A percentile compares a stretch with the other conserved stretches of the same genome.
Conservation (phyloP, 768 basidiomycete species). For the Trametes sanguinea region DNA sequence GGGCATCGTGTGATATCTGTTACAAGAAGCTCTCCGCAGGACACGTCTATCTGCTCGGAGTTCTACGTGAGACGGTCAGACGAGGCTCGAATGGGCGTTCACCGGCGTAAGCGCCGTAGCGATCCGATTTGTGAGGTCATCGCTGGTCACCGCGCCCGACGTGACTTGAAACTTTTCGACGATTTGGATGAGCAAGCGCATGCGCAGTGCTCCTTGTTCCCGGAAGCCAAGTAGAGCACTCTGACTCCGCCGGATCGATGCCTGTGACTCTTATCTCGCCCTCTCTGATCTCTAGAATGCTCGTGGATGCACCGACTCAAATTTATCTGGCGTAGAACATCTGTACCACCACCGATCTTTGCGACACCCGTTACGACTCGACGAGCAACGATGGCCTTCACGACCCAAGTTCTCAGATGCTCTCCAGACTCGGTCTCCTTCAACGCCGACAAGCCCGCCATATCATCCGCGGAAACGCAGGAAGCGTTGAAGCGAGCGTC, state of each 20-base stretch:
- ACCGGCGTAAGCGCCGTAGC: not conserved
- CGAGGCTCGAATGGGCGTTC: no score
- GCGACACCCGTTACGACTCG: not conserved
- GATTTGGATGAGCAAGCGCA: not conserved
- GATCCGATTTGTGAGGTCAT: constrained; percentile 5
- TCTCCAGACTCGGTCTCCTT: constrained; percentile 67
- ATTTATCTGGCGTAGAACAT: constrained; percentile 6
- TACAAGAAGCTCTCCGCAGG: not conserved
- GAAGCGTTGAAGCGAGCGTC: constrained; percentile 58
- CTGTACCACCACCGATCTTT: not conserved
- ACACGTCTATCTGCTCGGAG: no score
- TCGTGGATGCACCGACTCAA: constrained; percentile 13
- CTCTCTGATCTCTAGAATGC: constrained; percentile 4
- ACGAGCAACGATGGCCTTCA: constrained; percentile 25
- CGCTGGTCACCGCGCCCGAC: not conserved
- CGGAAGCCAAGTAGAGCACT: not conserved
- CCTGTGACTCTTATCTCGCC: not conserved
- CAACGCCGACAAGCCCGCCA: constrained; percentile 45
- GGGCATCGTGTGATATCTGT: not conserved
- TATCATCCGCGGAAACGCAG: constrained; percentile 53
- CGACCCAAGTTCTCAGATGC: constrained; percentile 55
- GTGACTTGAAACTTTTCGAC: constrained; percentile 7
- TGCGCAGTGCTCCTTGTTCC: not conserved
- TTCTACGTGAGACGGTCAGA: no score
- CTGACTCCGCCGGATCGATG: constrained; percentile 12